Evolutionary conservation across 208 protist species (phyloP).

Genomic region (Leishmania amazonensis): DNA sequence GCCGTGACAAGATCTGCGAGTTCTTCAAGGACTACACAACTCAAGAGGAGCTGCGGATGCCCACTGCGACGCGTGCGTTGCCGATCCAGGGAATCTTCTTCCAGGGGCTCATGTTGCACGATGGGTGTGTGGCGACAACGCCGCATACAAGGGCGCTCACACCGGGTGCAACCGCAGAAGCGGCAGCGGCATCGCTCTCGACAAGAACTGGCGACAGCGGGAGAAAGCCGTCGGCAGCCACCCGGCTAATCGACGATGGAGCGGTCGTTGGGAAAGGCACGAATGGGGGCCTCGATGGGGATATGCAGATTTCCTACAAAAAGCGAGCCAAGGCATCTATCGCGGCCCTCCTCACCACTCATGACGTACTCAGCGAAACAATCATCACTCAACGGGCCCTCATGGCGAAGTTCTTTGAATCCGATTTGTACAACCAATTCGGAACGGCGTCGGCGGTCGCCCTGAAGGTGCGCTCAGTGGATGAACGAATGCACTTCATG

Average conservation of each 20-base stretch:
- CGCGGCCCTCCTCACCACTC: conserved; percentile 62
- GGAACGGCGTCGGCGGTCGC: conserved; percentile 10
- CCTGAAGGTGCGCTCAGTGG: conserved; percentile 29
- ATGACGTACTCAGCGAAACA: conserved; percentile 45
- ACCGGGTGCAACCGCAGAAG: not conserved
- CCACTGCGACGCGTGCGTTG: conserved; percentile 51
- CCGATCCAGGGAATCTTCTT: conserved; percentile 61
- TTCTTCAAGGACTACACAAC: conserved; percentile 64
- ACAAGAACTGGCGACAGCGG: not conserved
- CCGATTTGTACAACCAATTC: conserved; percentile 47
- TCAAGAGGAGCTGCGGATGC: conserved; percentile 40
- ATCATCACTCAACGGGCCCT: conserved; percentile 48
- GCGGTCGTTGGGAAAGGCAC: not conserved
- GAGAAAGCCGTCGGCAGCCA: not conserved
- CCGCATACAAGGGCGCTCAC: not conserved
- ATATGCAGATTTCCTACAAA: too few species aligned
- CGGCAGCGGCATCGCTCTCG: not conserved
- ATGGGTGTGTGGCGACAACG: not conserved
- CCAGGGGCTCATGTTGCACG: conserved; percentile 53
- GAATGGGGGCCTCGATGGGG: not conserved
- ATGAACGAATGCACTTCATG: conserved; percentile 64
- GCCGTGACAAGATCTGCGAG: conserved; percentile 54
- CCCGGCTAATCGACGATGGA: not conserved
- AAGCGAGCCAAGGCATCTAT: not conserved
- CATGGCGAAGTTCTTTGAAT: conserved; percentile 68